Evolutionary conservation across 345 rosid species (phyloP), one percentile per base, ranked within the genome.

Genomic region (Eucalyptus pauciflora): DNA sequence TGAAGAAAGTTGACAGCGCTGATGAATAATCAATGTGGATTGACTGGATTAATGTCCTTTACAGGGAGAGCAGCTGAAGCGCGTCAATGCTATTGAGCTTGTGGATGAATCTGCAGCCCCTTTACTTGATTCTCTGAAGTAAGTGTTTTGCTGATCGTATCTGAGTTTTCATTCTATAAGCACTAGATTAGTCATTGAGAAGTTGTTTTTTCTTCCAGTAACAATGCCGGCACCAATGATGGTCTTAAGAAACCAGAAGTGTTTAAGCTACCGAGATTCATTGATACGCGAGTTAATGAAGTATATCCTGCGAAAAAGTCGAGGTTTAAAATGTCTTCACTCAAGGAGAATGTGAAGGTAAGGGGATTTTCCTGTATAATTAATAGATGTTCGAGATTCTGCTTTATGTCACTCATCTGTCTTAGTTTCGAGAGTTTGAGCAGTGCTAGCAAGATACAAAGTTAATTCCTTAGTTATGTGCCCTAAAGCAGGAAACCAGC

Each of bases 41-140:
- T 41, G 29, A 76, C 85, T 41, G 85, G 85, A 76, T 76, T 76
- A 41, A 76, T 41, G 48, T 76, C 85, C 5, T 41, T 41, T 76
- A 86, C 91, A 96, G 98, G 99, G 96, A 88, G 99, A 98, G 91
- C 99, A 97, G 93, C 79, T 97, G 92, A 95, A 92, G 91, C 93
- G 93, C 90, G 88, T 88, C 45, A 91, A 93, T 89, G 90, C 87
- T 22, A 87, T 85, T 49, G 99, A 97, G 92, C 92, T 93, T 89
- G 91, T 89, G 29, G 92, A 93, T 91, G 96, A 92, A 86, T 92
- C 98, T 67, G 89, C 92, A 52, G 92, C 89, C 45, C 91, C 94
- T 50, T 90, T 93, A 86, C 90, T 89, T 62, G 93, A 90, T 60
- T 87, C 92, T 89, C 87, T 88, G 48, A 93, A 91, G 99, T 98